Conservation (phyloP, 176 grass and related monocot genomes). For the Hyparrhenia diplandra region DNA sequence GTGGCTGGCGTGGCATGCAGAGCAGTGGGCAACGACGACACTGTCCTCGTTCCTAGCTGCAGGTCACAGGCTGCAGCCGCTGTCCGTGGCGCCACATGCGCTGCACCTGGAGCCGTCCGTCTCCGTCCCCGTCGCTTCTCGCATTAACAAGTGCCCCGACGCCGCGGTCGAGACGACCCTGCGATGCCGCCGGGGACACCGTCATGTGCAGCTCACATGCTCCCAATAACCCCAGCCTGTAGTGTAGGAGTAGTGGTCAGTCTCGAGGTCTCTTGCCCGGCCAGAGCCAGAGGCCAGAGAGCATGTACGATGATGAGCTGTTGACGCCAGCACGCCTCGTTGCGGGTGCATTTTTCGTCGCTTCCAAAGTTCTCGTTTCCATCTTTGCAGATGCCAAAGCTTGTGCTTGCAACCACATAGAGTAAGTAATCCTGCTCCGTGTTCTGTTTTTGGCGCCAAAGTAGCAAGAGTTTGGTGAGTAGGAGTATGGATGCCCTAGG, state of each 20-base stretch:
- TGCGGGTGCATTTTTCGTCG: not conserved
- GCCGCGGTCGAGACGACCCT: not conserved
- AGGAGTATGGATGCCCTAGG: not conserved
- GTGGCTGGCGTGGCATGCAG: too few species aligned
- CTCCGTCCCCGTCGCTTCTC: not conserved
- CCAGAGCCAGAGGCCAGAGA: not conserved
- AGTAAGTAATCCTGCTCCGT: not conserved
- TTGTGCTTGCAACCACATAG: not conserved
- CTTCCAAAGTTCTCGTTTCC: not conserved
- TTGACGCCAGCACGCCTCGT: not conserved
- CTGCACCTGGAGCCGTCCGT: not conserved
- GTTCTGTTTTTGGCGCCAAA: not conserved
- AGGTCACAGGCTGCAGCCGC: not conserved
- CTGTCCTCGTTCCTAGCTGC: not conserved
- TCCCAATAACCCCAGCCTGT: not conserved
- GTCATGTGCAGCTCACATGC: constrained; percentile 39
- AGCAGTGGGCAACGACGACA: not conserved
- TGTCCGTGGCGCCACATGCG: not conserved
- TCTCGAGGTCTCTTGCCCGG: not conserved
- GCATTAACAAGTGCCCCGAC: not conserved
- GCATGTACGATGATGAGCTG: not conserved
- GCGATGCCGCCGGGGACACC: constrained; percentile 12
- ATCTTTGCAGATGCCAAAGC: not conserved
- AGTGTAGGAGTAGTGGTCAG: too few species aligned
- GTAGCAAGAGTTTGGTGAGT: not conserved